Base-by-base conservation (phyloP, 495 filamentous ascomycete genomes). In the Neurospora sp. region DNA sequence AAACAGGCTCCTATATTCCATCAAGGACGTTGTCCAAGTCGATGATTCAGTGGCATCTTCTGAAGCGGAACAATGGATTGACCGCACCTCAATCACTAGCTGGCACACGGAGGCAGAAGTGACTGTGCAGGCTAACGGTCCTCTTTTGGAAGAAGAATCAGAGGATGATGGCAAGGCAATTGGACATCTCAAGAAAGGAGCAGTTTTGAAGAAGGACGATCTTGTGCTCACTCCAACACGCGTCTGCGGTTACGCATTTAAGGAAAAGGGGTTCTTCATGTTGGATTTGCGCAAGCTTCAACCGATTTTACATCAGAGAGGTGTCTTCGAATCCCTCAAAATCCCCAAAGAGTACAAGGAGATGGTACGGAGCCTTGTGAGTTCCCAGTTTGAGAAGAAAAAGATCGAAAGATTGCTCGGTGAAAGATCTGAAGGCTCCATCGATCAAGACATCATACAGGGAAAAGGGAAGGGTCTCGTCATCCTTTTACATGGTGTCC, bases 301-400 rank as follows among this genome's bases (percentile, higher is more conserved):
- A 62, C 77, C 78, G 1, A 86, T 87, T 79, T 39, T 82, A 10
- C 69, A 71, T 16, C 39, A 69, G 9, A 31, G 27, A 5, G 77
- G 75, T 18, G 79, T 77, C 4, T 91, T 91, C 75, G 82, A 87
- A 23, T 83, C 85, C 4, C 81, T 92, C 2, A 86, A 88, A 27
- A 83, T 91, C 37, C 79, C 86, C 0, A 59, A 76, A 4, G 79
- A 83, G 31, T 83, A 86, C 73, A 90, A 90, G 79, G 81, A 86
- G 3, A 81, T 89, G 18, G 81, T 91, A 16, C 80, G 83, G 44
- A 83, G 85, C 3, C 82, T 89, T 0, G 84, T 90, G 14, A 82
- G 80, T 38, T 78, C 78, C 1, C 83, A 84, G 69, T 83, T 83
- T 48, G 78, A 82, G 44, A 78, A 79, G 69, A 81, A 82, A 76